Conservation (phyloP, 2,329 filamentous ascomycete species). For the Torrubiellomyces zombiae region DNA sequence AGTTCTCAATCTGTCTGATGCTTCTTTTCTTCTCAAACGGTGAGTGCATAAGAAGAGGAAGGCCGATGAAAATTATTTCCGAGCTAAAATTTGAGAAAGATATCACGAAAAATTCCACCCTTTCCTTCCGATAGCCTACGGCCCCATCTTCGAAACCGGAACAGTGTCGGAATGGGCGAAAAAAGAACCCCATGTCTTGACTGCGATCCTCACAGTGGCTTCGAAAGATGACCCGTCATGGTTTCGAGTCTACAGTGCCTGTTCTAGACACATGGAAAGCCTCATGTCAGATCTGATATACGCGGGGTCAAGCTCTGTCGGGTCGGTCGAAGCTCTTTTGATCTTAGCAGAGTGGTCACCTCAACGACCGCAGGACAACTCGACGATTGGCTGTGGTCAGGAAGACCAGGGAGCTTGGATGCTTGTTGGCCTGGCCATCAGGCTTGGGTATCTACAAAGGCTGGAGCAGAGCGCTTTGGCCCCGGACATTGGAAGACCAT, state of each 20-base stretch:
- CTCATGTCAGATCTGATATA: slow-evolving; percentile 51
- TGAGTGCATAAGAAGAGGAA: too few relatives aligned
- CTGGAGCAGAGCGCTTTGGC: slow-evolving; percentile 53
- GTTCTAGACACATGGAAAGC: slow-evolving; percentile 53
- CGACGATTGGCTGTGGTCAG: slow-evolving; percentile 51
- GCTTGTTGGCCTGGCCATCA: slow-evolving; percentile 54
- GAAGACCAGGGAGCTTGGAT: slow-evolving; percentile 64
- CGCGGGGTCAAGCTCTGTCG: slow-evolving; percentile 49
- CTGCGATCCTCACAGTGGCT: slow-evolving; percentile 52
- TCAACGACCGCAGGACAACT: slow-evolving; percentile 43
- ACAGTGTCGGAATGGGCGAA: slow-evolving; percentile 38
- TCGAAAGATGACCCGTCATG: slow-evolving; percentile 54
- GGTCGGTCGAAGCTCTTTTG: slow-evolving; percentile 53
- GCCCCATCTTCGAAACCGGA: slow-evolving; percentile 35
- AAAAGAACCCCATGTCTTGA: slow-evolving; percentile 50
- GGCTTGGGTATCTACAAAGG: slow-evolving; percentile 53
- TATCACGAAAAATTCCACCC: slow-evolving; percentile 52
- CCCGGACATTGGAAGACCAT: slow-evolving; percentile 39
- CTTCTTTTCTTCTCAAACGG: slow-evolving; percentile 12
- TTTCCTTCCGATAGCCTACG: slow-evolving; percentile 51
- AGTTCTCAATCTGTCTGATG: slow-evolving; percentile 11
- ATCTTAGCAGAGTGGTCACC: slow-evolving; percentile 60
- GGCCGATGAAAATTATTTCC: too few relatives aligned
- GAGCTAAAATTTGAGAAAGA: too few relatives aligned
- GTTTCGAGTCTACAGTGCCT: slow-evolving; percentile 45